A percentile compares a stretch with the other conserved stretches of the same genome.
Conservation (phyloP, 2,329 filamentous ascomycete species). For the Colletotrichum sp. region DNA sequence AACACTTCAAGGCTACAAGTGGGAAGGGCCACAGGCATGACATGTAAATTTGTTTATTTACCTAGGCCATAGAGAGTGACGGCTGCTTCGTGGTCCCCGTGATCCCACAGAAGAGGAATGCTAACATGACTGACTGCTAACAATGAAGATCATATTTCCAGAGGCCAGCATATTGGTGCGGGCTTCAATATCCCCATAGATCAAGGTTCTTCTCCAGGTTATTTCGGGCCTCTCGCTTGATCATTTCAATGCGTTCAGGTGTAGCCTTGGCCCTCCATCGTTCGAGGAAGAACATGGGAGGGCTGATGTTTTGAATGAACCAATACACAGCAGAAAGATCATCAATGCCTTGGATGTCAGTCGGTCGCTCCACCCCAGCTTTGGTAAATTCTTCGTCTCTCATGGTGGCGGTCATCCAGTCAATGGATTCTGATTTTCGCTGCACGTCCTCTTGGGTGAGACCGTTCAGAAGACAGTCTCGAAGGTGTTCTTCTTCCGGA, state of each 20-base stretch:
- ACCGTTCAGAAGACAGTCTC: background rate
- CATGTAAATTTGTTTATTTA: background rate
- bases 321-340: background rate
- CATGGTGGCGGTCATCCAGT: background rate
- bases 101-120: background rate
- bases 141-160: fast-evolving
- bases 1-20: background rate
- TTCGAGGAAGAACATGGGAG: background rate
- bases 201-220: background rate
- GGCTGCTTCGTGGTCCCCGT: background rate
- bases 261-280: background rate
- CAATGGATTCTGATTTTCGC: background rate
- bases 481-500: background rate
- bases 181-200: background rate
- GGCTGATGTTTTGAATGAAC: background rate
- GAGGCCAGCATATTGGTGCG: fast-evolving
- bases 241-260: background rate
- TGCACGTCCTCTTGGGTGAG: fast-evolving
- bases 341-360: background rate
- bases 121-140: background rate
- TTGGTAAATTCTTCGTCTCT: background rate
- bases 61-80: background rate
- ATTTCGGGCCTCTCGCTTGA: background rate
- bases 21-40: background rate
- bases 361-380: background rate